phyloP scores from a whole-genome alignment of 495 filamentous ascomycete species.

The Penicillium argentinense region DNA sequence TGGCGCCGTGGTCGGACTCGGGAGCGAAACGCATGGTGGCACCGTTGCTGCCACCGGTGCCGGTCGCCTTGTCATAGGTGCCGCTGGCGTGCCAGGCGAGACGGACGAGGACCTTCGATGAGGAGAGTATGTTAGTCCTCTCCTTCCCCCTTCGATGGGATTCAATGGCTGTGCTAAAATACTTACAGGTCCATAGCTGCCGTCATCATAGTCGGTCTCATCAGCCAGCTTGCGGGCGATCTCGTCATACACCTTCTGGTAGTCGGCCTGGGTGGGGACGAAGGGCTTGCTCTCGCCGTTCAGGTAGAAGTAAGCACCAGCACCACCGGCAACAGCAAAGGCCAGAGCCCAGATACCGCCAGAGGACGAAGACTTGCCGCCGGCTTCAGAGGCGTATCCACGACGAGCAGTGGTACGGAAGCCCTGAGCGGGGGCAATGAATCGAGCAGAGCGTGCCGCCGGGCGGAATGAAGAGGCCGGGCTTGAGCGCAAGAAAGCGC shows the following conservation, averaged over 20 bases:
- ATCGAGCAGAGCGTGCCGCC: constrained; percentile 55
- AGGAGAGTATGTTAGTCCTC: constrained; percentile 11
- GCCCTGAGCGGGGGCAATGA: constrained; percentile 58
- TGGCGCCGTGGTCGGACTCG: constrained; percentile 89
- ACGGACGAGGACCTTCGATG: constrained; percentile 62
- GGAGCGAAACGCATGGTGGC: constrained; percentile 97
- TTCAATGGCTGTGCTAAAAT: background rate
- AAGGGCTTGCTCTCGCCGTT: constrained; percentile 56
- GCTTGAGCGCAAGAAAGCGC: constrained; percentile 51
- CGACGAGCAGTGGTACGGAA: constrained; percentile 67
- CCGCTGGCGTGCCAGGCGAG: constrained; percentile 87
- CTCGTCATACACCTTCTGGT: constrained; percentile 93
- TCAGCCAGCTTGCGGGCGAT: constrained; percentile 78
- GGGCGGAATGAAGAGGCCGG: constrained; percentile 48
- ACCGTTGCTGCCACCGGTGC: constrained; percentile 92
- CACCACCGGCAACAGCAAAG: constrained; percentile 62
- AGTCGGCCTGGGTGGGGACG: constrained; percentile 78
- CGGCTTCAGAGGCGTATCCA: constrained; percentile 72
- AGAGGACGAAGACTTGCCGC: constrained; percentile 49
- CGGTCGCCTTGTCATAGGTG: constrained; percentile 85
- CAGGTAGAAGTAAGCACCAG: constrained; percentile 69
- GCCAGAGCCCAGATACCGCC: constrained; percentile 50
- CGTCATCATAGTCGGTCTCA: constrained; percentile 94
- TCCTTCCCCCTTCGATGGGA: too few relatives aligned
- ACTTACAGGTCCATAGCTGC: constrained; percentile 84